Evolutionary conservation across 2,329 filamentous ascomycete species (phyloP), one percentile per base, ranked within the genome.

Genomic region (Chaetothyriales sp.): DNA sequence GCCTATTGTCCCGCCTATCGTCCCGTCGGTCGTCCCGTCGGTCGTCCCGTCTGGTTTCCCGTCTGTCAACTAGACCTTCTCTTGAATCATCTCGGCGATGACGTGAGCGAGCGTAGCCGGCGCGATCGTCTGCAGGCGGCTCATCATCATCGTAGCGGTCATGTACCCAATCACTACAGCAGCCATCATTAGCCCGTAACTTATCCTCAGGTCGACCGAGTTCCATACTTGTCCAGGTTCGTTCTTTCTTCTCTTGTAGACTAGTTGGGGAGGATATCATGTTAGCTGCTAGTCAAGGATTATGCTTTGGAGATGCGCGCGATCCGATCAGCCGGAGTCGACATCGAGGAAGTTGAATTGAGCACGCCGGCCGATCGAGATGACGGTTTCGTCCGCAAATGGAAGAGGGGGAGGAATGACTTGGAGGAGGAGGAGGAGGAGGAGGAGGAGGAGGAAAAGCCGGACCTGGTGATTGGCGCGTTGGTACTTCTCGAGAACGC

Each of bases 101-200:
- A 54, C 18, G 48, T 52, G 53, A 39, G 48, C 49, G 55, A 49
- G 25, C n/a, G 19, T 22, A 26, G 32, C 48, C n/a, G 26, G 47
- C 56, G 6, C 6, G 28, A 43, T 12, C 49, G 12, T n/a, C 18
- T 18, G n/a, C 70, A 69, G 81, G 75, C 65, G 81, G 75, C 65
- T 81, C 76, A 61, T 82, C 77, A 62, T 86, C 85, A 66, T 92
- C 85, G 65, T 80, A 94, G 65, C 81, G 85, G 70, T 94, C 86
- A 66, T 95, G 89, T 60, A 95, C 86, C 89, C 89, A 95, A 73
- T 94, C 88, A 64, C 86, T 86, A 56, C 43, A 36, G 46, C 45
- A 46, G 25, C 28, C 19, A 46, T 53, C 52, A 55, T 55, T 47
- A 39, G 50, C 12, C 19, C 45, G 22, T 18, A 39, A n/a, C 44